These are phyloP conservation scores for Scutellaria baicalensis DNA, from an alignment of 257 asterid genomes.

Conservation along the genomic window DNA sequence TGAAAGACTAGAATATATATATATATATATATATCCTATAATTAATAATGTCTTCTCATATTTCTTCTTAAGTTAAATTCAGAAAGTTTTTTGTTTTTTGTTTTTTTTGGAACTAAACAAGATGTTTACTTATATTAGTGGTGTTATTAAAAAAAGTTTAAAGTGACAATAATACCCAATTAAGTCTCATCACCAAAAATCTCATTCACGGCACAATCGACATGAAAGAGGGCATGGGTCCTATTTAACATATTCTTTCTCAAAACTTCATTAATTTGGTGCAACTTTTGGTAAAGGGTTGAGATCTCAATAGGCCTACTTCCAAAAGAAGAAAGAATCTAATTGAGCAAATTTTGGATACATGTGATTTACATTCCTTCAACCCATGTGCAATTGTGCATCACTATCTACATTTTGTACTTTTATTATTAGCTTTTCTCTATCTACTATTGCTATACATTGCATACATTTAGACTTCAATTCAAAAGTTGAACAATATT, in stretches of 20 bases:
- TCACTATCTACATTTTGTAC: neutral
- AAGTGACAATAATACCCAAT: no score
- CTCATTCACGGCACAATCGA: no score
- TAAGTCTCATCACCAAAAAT: neutral
- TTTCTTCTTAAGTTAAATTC: no score
- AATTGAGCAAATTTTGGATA: neutral
- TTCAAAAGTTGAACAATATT: neutral
- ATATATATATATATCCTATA: no score
- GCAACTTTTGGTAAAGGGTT: slow-evolving; percentile 16
- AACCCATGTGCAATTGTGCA: slow-evolving; percentile 13
- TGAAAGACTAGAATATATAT: no score
- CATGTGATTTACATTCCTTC: slow-evolving; percentile 13
- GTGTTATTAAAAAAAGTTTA: no score
- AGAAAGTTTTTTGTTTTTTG: no score
- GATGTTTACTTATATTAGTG: no score
- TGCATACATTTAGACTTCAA: neutral
- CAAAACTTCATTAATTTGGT: neutral
- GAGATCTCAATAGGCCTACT: slow-evolving; percentile 13
- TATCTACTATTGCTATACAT: no score
- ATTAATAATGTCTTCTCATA: no score
- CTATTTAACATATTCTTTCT: neutral
- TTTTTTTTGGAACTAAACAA: no score
- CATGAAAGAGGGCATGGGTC: no score
- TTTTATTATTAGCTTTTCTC: neutral
- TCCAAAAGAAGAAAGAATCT: slow-evolving; percentile 28